Base-by-base conservation (phyloP, 805 yeast genomes). In the Ogataea zsoltii region DNA sequence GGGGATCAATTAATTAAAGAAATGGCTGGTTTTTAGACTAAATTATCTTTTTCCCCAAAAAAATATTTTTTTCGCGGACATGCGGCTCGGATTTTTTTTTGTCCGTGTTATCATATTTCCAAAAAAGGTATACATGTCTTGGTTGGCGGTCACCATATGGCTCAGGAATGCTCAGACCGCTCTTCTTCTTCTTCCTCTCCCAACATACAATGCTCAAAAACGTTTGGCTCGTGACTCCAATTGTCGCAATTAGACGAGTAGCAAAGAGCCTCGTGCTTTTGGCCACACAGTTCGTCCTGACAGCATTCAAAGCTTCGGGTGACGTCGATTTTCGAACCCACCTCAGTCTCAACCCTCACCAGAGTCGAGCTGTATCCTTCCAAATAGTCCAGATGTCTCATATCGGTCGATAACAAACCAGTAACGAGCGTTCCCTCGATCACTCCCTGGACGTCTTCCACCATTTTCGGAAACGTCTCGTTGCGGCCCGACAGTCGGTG, bases 371-470 rank as follows among this genome's bases (percentile, higher is more conserved):
- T 49, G 31, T 37, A 48, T 0, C 61, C 59, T 38, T 55, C 59
- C 17, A 46, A 55, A 34, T 49, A 52, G 41, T 56, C 61, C 41
- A 55, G 41, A 25, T 53, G 50, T 30, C 43, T 30, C 12, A 56
- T 9, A 21, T 51, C 56, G 15, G 26, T 16, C 3, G 47, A 32
- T 2, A 43, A 21, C 2, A 56, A 37, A 6, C 53, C 57, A 18
- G 33, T 39, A 12, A 48, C 53, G 30, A 49, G 28, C 11, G 45
- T 30, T 2, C 59, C 55, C 11, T 31, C 41, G 2, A 48, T 46
- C 0, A 15, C 21, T 11, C 42, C 19, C 10, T 34, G 41, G 17
- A 16, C 25, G 12, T 18, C 23, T 3, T 37, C 42, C 3, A 50
- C 41, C 7, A 50, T 52, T 3, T 55, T 55, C 7, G 59, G 55